Percentiles rank a stretch among this genome's conserved stretches.
Evolutionary conservation across 805 yeast genomes (phyloP).

Genomic region (Kurtzmaniella cleridarum): DNA sequence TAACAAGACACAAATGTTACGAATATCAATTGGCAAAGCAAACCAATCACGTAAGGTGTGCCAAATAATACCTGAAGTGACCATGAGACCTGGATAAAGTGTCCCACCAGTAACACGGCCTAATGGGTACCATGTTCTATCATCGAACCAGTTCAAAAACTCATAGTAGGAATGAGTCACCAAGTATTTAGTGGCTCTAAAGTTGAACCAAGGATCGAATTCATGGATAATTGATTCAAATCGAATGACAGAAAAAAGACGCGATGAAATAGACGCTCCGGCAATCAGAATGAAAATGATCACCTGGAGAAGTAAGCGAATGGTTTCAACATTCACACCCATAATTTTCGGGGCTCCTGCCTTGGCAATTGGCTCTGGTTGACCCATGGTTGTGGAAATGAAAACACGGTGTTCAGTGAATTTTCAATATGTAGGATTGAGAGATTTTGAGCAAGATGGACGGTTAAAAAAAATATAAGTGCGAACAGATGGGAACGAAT

Average conservation of each 20-base stretch:
- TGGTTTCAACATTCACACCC: constrained; percentile 30
- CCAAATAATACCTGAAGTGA: constrained; percentile 90
- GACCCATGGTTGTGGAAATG: too few species aligned
- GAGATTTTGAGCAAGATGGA: too few species aligned
- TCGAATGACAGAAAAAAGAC: constrained; percentile 93
- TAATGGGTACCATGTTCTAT: constrained; percentile 97
- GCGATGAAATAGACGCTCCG: constrained; percentile 86
- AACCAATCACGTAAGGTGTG: constrained; percentile 54
- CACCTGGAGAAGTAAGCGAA: constrained; percentile 49
- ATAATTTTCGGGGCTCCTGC: constrained; percentile 14
- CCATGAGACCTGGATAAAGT: constrained; percentile 96
- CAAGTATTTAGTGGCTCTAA: constrained; percentile 89
- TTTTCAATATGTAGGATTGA: too few species aligned
- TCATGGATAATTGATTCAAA: constrained; percentile 97
- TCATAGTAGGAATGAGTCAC: constrained; percentile 81
- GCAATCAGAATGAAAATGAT: constrained; percentile 72
- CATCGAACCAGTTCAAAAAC: constrained; percentile 97
- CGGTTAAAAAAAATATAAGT: too few species aligned
- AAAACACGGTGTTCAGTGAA: too few species aligned
- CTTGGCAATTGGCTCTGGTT: too few species aligned
- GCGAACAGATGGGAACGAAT: too few species aligned
- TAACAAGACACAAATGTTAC: constrained; percentile 90
- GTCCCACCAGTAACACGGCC: constrained; percentile 99
- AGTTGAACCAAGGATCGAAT: constrained; percentile 96
- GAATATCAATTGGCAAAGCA: constrained; percentile 84